Conservation (phyloP, 805 yeast genomes). For the Yarrowia osloensis region DNA sequence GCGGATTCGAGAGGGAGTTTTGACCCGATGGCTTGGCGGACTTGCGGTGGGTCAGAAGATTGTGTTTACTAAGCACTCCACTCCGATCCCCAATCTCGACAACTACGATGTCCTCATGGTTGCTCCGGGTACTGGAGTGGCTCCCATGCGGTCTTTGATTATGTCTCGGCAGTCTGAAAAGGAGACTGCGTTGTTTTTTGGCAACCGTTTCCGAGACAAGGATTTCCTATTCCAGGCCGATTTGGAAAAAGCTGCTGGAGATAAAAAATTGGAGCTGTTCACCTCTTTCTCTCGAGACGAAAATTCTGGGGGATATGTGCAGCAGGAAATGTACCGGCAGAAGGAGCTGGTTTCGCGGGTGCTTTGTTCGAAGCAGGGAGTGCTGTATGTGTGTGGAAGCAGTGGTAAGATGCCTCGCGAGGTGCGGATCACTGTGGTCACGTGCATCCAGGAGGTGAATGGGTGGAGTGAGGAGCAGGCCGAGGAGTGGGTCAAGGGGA, state of each 20-base stretch:
- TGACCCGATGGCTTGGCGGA: constrained; percentile 71
- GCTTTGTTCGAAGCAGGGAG: constrained; percentile 57
- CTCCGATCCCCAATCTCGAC: constrained; percentile 47
- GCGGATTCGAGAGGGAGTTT: constrained; percentile 74
- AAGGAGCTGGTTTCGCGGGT: constrained; percentile 53
- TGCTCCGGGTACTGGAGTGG: constrained; percentile 95
- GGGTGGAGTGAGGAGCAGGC: constrained; percentile 51
- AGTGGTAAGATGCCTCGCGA: constrained; percentile 92
- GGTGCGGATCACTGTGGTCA: constrained; percentile 76
- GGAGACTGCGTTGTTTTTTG: constrained; percentile 63
- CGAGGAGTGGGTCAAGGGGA: constrained; percentile 51
- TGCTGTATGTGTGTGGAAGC: constrained; percentile 85
- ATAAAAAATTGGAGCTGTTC: constrained; percentile 43
- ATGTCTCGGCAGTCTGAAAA: constrained; percentile 40
- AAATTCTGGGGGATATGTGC: constrained; percentile 63
- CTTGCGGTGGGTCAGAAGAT: constrained; percentile 54
- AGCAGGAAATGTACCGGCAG: constrained; percentile 62
- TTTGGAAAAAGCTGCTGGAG: not conserved
- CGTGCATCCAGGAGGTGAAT: constrained; percentile 54
- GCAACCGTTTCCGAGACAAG: constrained; percentile 64
- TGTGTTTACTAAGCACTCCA: constrained; percentile 48
- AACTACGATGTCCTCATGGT: constrained; percentile 53
- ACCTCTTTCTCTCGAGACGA: constrained; percentile 52
- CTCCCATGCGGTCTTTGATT: constrained; percentile 81
- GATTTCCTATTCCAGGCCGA: constrained; percentile 63